These are phyloP conservation scores for Arachnomyces sp. DNA, from an alignment of 2,329 filamentous ascomycete species.

Conservation along the genomic window DNA sequence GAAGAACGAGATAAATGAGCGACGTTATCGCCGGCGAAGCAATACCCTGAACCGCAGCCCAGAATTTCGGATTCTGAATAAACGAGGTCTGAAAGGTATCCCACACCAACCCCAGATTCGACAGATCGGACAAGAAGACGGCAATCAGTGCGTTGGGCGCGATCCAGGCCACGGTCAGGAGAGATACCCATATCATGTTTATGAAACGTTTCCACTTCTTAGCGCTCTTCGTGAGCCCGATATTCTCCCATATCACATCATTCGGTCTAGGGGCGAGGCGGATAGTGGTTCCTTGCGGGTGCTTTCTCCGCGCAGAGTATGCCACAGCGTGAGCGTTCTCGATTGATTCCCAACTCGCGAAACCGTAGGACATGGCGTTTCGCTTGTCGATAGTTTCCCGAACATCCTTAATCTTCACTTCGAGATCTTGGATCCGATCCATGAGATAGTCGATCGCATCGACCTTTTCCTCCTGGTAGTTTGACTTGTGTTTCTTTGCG, in stretches of 20 bases:
- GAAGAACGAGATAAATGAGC: conserved; percentile 75
- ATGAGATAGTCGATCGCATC: conserved; percentile 94
- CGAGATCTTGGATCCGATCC: conserved; percentile 71
- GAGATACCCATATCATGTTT: conserved; percentile 73
- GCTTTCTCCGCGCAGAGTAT: conserved; percentile 70
- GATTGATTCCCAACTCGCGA: conserved; percentile 87
- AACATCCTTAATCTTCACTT: conserved; percentile 75
- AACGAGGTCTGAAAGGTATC: conserved; percentile 60
- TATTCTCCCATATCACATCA: conserved; percentile 94
- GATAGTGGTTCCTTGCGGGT: conserved; percentile 68
- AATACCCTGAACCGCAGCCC: conserved; percentile 89
- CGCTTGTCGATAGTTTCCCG: conserved; percentile 75
- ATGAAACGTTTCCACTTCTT: conserved; percentile 65
- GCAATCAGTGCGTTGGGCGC: conserved; percentile 90
- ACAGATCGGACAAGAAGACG: conserved; percentile 81
- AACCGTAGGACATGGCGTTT: conserved; percentile 83
- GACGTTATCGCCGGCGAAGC: conserved; percentile 80
- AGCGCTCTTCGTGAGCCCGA: conserved; percentile 60
- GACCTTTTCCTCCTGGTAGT: conserved; percentile 58
- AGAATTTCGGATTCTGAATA: conserved; percentile 54
- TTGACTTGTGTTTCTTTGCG: conserved; percentile 67
- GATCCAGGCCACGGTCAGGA: conserved; percentile 79
- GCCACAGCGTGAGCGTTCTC: conserved; percentile 81
- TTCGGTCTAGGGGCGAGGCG: conserved; percentile 74
- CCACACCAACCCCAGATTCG: conserved; percentile 75